A percentile compares a stretch with the other conserved stretches of the same genome.
Evolutionary conservation across 2,329 filamentous ascomycete species (phyloP).

Genomic region (Lizonia empirigonia): DNA sequence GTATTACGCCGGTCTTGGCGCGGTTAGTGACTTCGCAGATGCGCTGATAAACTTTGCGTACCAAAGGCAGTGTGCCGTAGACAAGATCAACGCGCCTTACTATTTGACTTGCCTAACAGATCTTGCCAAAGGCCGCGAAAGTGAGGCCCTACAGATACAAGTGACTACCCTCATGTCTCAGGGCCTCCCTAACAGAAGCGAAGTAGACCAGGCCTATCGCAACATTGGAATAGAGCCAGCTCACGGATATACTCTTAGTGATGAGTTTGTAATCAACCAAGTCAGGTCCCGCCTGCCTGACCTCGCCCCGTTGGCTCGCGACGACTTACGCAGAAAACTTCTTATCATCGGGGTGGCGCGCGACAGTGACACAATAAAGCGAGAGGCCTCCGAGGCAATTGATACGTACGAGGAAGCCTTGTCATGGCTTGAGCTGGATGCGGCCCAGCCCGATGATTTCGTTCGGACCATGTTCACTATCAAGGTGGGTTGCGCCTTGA

Average conservation of each 20-base stretch:
- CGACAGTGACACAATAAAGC: constrained; percentile 62
- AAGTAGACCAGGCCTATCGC: constrained; percentile 63
- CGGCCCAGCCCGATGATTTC: constrained; percentile 60
- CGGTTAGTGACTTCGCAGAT: constrained; percentile 66
- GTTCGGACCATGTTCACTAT: constrained; percentile 62
- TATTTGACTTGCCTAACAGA: constrained; percentile 70
- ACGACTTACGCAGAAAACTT: constrained; percentile 62
- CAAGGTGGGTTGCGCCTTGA: constrained; percentile 52
- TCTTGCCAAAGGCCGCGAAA: constrained; percentile 62
- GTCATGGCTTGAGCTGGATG: constrained; percentile 61
- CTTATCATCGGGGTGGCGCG: constrained; percentile 65
- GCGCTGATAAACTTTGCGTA: constrained; percentile 66
- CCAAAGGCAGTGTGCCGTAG: constrained; percentile 62
- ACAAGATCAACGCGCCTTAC: constrained; percentile 61
- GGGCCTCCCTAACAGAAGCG: constrained; percentile 62
- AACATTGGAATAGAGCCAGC: constrained; percentile 60
- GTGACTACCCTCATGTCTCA: constrained; percentile 63
- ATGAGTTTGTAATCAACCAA: constrained; percentile 66
- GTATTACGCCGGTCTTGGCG: constrained; percentile 67
- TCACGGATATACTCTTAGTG: constrained; percentile 52
- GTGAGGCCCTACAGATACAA: constrained; percentile 62
- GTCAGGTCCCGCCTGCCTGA: constrained; percentile 66
- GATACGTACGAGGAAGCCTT: constrained; percentile 69
- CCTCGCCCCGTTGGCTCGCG: constrained; percentile 58
- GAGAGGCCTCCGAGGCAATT: constrained; percentile 63